Evolutionary conservation across 1,284 basidiomycete genomes (phyloP).

Genomic region (Ustilago cynodontis): DNA sequence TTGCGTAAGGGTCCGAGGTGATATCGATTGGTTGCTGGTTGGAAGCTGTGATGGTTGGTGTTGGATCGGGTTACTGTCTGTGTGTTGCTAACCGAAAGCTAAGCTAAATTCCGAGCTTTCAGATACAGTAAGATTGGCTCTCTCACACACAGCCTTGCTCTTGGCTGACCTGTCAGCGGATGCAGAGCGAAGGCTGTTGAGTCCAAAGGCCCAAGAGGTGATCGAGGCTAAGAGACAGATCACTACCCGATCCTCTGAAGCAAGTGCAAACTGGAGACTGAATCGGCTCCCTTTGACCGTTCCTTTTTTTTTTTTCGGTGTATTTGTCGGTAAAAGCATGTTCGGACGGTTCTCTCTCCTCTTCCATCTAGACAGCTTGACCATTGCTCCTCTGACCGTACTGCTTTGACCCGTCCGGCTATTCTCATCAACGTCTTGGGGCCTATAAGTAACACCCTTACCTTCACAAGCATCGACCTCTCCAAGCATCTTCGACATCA

Average conservation of each 20-base stretch:
- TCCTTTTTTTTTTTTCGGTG: not conserved
- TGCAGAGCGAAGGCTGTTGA: conserved; percentile 16
- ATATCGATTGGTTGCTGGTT: not conserved
- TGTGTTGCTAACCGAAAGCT: conserved; percentile 5
- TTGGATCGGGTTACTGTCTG: conserved; percentile 6
- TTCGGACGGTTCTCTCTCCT: not conserved
- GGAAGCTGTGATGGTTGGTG: not conserved
- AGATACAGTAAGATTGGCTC: not conserved
- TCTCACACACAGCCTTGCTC: not conserved
- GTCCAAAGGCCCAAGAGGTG: not conserved
- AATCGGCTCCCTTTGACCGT: not conserved
- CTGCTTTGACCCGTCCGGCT: not conserved
- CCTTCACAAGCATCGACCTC: not conserved
- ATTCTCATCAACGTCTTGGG: not conserved
- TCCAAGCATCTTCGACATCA: not conserved
- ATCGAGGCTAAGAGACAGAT: not conserved
- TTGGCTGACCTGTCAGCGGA: conserved; percentile 17
- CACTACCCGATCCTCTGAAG: conserved; percentile 1
- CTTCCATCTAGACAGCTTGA: not conserved
- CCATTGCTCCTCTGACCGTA: not conserved
- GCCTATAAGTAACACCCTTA: not conserved
- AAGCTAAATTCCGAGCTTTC: conserved; percentile 10
- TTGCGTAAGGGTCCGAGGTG: not conserved
- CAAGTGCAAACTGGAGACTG: not conserved
- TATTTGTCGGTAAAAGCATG: conserved; percentile 4